Percentiles rank a stretch among this genome's conserved stretches.
Evolutionary conservation across 306 rosid species (phyloP).

Genomic region (Malus fusca): DNA sequence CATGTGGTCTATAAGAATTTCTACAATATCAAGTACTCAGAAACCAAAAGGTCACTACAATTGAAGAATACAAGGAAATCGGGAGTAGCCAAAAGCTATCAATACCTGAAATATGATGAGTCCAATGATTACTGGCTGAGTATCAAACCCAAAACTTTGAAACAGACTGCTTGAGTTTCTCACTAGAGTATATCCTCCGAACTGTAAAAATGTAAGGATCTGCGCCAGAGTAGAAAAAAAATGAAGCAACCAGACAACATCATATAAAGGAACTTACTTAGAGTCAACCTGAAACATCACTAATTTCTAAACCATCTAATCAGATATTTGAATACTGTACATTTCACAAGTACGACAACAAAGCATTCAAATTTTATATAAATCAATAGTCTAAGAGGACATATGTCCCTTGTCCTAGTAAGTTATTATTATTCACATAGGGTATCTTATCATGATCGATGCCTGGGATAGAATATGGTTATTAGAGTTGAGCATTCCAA

Average conservation of each 20-base stretch:
- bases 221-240: slow-evolving; percentile 25
- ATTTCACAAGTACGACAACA: background rate
- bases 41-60: background rate
- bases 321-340: background rate
- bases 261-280: slow-evolving; percentile 6
- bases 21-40: background rate
- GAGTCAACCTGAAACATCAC: background rate
- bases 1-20: background rate
- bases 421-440: background rate
- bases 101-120: slow-evolving; percentile 85
- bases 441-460: background rate
- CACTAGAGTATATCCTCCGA: slow-evolving; percentile 94
- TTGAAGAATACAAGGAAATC: background rate
- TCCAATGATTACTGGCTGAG: slow-evolving; percentile 93
- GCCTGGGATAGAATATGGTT: background rate
- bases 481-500: background rate
- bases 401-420: background rate
- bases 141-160: slow-evolving; percentile 85
- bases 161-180: slow-evolving; percentile 80
- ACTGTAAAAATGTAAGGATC: slow-evolving; percentile 92
- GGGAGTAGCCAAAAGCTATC: background rate
- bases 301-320: background rate
- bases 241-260: slow-evolving; percentile 8
- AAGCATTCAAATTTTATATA: background rate
- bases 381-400: background rate